A percentile compares a stretch with the other conserved stretches of the same genome.
phyloP scores from a whole-genome alignment of 176 grass and related monocot genomes.

The sorghum (Sorghum bicolor) region DNA sequence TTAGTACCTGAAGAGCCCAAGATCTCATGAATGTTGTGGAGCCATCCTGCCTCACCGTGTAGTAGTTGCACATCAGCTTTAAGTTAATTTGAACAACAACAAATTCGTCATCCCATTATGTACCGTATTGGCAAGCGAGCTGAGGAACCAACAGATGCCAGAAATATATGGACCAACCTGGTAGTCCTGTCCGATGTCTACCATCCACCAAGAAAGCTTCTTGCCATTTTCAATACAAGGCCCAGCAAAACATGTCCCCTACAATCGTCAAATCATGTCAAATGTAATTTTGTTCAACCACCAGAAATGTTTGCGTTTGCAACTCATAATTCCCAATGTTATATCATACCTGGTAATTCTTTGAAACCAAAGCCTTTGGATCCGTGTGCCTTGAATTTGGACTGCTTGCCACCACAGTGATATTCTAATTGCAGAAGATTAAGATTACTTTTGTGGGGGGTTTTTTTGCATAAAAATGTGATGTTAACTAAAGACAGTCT shows the following conservation, averaged over 20 bases:
- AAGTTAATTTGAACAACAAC: neutral
- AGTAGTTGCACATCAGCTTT: constrained; percentile 97
- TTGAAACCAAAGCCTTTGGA: constrained; percentile 88
- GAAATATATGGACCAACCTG: constrained; percentile 47
- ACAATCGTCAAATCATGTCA: constrained; percentile 22
- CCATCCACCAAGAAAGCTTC: constrained; percentile 90
- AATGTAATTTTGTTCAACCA: neutral
- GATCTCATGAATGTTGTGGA: constrained; percentile 77
- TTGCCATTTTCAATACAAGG: constrained; percentile 66
- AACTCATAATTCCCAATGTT: neutral
- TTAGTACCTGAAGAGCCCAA: constrained; percentile 73
- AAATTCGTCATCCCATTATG: neutral
- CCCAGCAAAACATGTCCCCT: constrained; percentile 90
- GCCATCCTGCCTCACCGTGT: constrained; percentile 91
- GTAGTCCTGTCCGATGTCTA: constrained; percentile 78
- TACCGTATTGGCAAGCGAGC: neutral
- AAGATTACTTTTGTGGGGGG: neutral
- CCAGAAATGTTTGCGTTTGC: neutral
- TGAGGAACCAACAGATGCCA: neutral
- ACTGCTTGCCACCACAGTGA: constrained; percentile 80
- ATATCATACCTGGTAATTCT: constrained; percentile 74
- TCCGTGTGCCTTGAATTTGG: constrained; percentile 88
- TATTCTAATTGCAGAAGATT: constrained; percentile 56
- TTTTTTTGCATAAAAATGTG: neutral
- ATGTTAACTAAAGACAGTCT: neutral